Percentiles rank a stretch among this genome's conserved stretches.
Conservation (phyloP, 2,329 filamentous ascomycete genomes). For the Hymenoscyphus fraxineus region DNA sequence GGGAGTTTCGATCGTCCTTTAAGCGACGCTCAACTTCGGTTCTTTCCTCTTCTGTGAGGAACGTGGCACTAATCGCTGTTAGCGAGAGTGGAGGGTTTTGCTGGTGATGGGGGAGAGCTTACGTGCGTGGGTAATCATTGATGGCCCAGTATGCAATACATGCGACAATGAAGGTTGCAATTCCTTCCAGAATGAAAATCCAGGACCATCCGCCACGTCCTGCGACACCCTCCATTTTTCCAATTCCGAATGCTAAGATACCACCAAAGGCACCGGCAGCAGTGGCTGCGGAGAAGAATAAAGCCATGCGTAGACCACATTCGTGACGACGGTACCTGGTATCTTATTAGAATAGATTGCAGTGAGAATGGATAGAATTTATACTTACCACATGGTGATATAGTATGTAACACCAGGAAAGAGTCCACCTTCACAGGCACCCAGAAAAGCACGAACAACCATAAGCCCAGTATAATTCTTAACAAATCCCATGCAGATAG, state of each 20-base stretch:
- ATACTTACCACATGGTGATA: conserved; percentile 51
- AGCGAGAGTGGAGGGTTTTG: not conserved
- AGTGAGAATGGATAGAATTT: not conserved
- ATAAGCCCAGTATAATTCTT: conserved; percentile 51
- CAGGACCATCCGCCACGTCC: conserved; percentile 66
- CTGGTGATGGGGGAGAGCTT: conserved; percentile 8
- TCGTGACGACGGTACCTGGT: conserved; percentile 45
- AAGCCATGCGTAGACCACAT: conserved; percentile 57
- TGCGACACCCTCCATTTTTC: conserved; percentile 52
- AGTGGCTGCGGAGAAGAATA: conserved; percentile 57
- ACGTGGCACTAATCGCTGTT: conserved; percentile 45
- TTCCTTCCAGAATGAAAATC: conserved; percentile 73
- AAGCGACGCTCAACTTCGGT: conserved; percentile 66
- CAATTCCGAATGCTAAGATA: conserved; percentile 50
- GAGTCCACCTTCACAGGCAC: conserved; percentile 51
- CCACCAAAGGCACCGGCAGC: conserved; percentile 52
- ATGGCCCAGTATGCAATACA: conserved; percentile 47
- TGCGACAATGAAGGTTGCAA: conserved; percentile 47
- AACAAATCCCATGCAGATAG: conserved; percentile 65
- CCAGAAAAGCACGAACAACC: conserved; percentile 49
- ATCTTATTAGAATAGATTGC: conserved; percentile 32
- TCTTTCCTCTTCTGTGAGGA: conserved; percentile 43
- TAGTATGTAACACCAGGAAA: conserved; percentile 61
- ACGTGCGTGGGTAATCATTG: conserved; percentile 53
- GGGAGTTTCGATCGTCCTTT: conserved; percentile 64